Percentiles rank a stretch among this genome's conserved stretches.
phyloP scores from a whole-genome alignment of 139 green algal genomes.

The Mychonastes homosphaera region DNA sequence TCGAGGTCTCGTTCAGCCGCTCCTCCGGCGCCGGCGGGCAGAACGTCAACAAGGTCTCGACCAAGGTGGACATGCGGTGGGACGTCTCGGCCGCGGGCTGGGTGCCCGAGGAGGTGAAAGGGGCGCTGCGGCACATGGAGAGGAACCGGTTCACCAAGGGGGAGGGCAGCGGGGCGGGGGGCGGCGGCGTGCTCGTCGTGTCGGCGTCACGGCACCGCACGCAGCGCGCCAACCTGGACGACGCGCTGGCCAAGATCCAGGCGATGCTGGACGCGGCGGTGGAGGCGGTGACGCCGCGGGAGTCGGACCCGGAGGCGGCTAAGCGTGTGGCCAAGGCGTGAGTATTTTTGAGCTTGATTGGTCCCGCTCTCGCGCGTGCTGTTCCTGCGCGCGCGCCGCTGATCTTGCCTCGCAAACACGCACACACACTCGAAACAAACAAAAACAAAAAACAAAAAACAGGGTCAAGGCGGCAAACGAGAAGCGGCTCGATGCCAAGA shows the following conservation, averaged over 20 bases:
- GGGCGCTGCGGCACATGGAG: constrained; percentile 63
- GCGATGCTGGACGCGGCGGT: constrained; percentile 68
- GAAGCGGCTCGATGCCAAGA: constrained; percentile 61
- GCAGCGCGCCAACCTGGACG: constrained; percentile 82
- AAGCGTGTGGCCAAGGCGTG: constrained; percentile 59
- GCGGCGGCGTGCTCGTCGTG: constrained; percentile 79
- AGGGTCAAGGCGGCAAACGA: constrained; percentile 69
- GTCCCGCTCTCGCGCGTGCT: too few species aligned
- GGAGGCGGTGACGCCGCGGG: constrained; percentile 53
- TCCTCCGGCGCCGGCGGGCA: constrained; percentile 84
- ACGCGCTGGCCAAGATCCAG: constrained; percentile 82
- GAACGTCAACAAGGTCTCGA: constrained; percentile 88
- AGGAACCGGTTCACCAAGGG: constrained; percentile 91
- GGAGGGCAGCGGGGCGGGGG: too few species aligned
- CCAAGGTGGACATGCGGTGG: constrained; percentile 93
- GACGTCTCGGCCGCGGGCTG: constrained; percentile 52
- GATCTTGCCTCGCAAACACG: too few species aligned
- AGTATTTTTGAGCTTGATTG: too few species aligned
- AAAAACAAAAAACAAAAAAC: too few species aligned
- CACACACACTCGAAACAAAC: too few species aligned
- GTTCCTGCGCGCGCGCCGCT: too few species aligned
- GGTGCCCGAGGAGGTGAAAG: constrained; percentile 66
- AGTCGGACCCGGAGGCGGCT: constrained; percentile 54
- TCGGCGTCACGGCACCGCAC: constrained; percentile 71
- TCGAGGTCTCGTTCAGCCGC: constrained; percentile 75